Conservation (phyloP, 2,329 filamentous ascomycete species). For the Colletotrichum liriopes region DNA sequence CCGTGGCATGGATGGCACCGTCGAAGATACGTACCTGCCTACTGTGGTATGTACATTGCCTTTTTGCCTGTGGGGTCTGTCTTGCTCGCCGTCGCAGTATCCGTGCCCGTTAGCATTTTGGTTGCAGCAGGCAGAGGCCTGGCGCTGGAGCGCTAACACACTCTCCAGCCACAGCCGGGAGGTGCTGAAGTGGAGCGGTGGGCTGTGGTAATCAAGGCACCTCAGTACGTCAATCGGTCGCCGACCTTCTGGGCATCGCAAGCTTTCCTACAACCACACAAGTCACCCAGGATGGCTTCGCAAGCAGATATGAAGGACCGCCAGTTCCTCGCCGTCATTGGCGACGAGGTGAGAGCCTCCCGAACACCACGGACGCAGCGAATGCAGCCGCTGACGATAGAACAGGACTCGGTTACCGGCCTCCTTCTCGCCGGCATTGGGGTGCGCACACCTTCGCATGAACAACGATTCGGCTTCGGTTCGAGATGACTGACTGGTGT, state of each 20-base stretch:
- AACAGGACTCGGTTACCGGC: slow-evolving; percentile 94
- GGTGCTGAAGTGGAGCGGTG: slow-evolving; percentile 26
- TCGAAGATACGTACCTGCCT: not conserved
- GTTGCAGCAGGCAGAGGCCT: slow-evolving; percentile 26
- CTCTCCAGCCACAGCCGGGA: slow-evolving; percentile 16
- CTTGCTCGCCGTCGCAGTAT: slow-evolving; percentile 1
- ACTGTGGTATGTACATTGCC: too few relatives aligned
- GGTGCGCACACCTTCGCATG: slow-evolving; percentile 66
- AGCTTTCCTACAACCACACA: slow-evolving; percentile 39
- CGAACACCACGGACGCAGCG: slow-evolving; percentile 48
- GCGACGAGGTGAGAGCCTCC: slow-evolving; percentile 83
- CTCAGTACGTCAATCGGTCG: slow-evolving; percentile 40
- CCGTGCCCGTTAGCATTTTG: slow-evolving; percentile 11
- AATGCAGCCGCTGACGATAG: slow-evolving; percentile 39
- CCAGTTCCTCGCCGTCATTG: slow-evolving; percentile 97
- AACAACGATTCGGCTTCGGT: slow-evolving; percentile 1
- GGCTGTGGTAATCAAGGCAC: slow-evolving; percentile 32
- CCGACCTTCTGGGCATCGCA: slow-evolving; percentile 30
- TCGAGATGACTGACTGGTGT: slow-evolving; percentile 27
- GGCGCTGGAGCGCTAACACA: slow-evolving; percentile 31
- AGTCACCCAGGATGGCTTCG: slow-evolving; percentile 59
- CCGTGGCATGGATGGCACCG: not conserved
- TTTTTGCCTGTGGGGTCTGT: slow-evolving; percentile 9
- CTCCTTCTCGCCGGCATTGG: slow-evolving; percentile 95
- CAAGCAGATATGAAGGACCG: slow-evolving; percentile 82